These are phyloP conservation scores for Solanum hybrid DNA, from an alignment of 305 asterid species.

Conservation along the genomic window DNA sequence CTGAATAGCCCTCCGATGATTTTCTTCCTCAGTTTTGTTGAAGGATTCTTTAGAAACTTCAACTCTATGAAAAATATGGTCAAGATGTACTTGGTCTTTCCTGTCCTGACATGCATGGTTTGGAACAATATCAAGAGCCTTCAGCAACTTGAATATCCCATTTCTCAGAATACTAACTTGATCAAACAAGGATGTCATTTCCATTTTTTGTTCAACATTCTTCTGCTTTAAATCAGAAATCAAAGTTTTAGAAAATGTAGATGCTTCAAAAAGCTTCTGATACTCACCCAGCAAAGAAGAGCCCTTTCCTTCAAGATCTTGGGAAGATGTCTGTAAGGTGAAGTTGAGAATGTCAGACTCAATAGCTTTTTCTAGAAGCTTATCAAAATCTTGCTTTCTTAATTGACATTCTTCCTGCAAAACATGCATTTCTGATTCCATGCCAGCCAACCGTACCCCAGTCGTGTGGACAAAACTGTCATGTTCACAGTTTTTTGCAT, in stretches of 20 bases:
- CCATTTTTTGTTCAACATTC: conserved; percentile 34
- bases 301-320: conserved; percentile 47
- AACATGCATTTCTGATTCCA: conserved; percentile 37
- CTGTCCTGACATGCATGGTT: conserved; percentile 21
- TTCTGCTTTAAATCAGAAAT: conserved; percentile 39
- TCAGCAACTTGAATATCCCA: conserved; percentile 48
- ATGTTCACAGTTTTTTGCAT: conserved; percentile 51
- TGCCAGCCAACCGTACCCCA: conserved; percentile 27
- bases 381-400: conserved; percentile 50
- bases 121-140: conserved; percentile 40
- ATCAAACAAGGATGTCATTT: conserved; percentile 48
- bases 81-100: conserved; percentile 34
- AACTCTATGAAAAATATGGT: conserved; percentile 35
- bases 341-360: conserved; percentile 58
- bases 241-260: conserved; percentile 36
- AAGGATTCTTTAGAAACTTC: conserved; percentile 36
- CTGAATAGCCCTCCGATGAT: conserved; percentile 41
- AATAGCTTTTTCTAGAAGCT: conserved; percentile 42
- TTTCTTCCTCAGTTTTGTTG: conserved; percentile 48
- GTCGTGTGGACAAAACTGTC: conserved; percentile 33
- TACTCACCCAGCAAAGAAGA: conserved; percentile 31
- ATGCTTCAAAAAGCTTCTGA: conserved; percentile 41
- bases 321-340: conserved; percentile 43
- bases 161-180: conserved; percentile 43
- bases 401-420: conserved; percentile 43